Base-by-base conservation (phyloP, 108 stramenopile genomes). In the Epithemia pelagica region DNA sequence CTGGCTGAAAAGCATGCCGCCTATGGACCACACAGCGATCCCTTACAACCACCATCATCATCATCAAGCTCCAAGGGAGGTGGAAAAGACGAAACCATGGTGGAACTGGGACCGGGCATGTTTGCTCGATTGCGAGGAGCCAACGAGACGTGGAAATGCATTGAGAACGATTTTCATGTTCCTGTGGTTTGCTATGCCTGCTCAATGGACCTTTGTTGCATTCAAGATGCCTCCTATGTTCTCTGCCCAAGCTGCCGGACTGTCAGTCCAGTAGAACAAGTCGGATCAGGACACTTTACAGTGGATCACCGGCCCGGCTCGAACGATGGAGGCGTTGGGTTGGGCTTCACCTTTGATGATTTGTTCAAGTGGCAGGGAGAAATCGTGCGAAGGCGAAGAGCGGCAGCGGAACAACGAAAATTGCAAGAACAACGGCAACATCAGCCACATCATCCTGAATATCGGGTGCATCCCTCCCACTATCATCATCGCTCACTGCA, bases 131-230 rank as follows among this genome's bases (percentile, higher is more conserved):
- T 64, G 33, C 33, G 64, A n/a, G 64, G 64, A 55, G 51, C 64
- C 19, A 24, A 64, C 18, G 64, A 64, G 54, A 64, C 64, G n/a
- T 64, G 51, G 46, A 28, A 22, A 52, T 23, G 26, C 20, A 31
- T 64, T 19, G 33, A 46, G 23, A 3, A 64, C 18, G 64, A 64
- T 28, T 64, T 52, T 27, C 32, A 52, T 52, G 51, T 28, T 3
- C 33, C 33, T 5, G 51, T 52, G 10, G 19, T 31, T 55, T 64
- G 64, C 52, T 64, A 32, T 52, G 64, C 26, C 22, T 64, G 64
- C 54, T 28, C 21, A 7, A 8, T 64, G 64, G 64, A 64, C 2
- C 64, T 64, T 10, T 64, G 33, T 27, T 64, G 64, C 51, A 64
- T 64, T 26, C 46, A 46, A 64, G 64, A 64, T 28, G 64, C 51